Evolutionary conservation across 2,329 filamentous ascomycete species (phyloP), one percentile per base, ranked within the genome.

Genomic region (Coleophoma cylindrospora): DNA sequence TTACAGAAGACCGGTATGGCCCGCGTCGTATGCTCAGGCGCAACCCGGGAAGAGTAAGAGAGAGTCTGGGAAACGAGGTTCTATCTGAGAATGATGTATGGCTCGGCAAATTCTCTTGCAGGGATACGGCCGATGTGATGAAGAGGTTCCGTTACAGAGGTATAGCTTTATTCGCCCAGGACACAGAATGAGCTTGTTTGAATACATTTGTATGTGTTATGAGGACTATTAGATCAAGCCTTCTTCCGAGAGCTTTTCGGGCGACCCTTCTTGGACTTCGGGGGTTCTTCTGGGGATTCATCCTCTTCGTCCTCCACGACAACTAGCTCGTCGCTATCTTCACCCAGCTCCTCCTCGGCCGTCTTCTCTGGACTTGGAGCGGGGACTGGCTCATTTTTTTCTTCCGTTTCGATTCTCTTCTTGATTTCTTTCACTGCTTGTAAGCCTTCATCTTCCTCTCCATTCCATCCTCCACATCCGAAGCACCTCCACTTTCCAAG

Each of bases 401-500:
- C 54, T 46, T 63, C 52, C 12, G 17, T 44, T 34, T 54, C 34
- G 21, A 46, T 63, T 50, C 62, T 62, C 49, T 63, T 58, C 48
- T 71, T 68, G 19, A 90, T 80, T 61, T 87, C 82, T 40, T 80
- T 79, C 44, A 92, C 74, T 47, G 92, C 85, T 63, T 85, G 82
- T 57, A 82, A 81, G 9, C 83, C 81, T 65, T 92, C 88, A 54
- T 86, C 88, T 60, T 90, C 81, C 61, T 87, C 81, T 0, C 92
- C 92, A 65, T 99, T 99, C 71, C 79, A 78, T 2, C 82, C 75
- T 10, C 86, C 84, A 63, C 94, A 99, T n/a, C 81, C 81, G 65
- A 89, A 87, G 68, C 94, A 99, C 53, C 85, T 83, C 94, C 94
- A 99, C 54, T 77, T 76, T 2, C 92, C 94, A 1, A 99, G 63